Base-by-base conservation (phyloP, 2,329 filamentous ascomycete species). In the Didymella lethalis region DNA sequence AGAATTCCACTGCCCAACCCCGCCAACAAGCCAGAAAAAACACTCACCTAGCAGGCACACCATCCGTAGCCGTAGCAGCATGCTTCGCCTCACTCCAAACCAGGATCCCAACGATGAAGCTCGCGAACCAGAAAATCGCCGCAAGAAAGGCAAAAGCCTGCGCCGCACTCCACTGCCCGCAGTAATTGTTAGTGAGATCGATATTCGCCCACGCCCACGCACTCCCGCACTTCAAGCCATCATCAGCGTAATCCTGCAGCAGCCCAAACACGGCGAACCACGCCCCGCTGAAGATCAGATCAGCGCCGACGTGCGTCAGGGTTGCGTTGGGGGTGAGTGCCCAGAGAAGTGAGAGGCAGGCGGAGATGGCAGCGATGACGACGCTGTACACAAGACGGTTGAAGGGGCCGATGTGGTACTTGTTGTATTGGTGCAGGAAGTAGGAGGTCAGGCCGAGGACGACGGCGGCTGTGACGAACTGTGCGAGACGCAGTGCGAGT, bases 301-400 rank as follows among this genome's bases (percentile, higher is more conserved):
- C 91, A 66, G 87, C 78, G 0, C 88, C 87, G 85, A 88, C 92
- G 77, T 89, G 84, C 63, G 87, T 81, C 75, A 92, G 90, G 45
- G 82, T 83, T 49, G 79, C 78, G 1, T 85, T 83, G 71, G 90
- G 90, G 2, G 90, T 90, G 31, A 93, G 80, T 32, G 93, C 81
- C 86, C 89, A 91, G 63, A 93, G 73, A 23, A 93, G 77, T 8
- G 85, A 81, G 16, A 91, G 79, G 45, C 93, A 74, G 50, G 92
- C 86, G 16, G 88, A 86, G 29, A 93, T 69, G 25, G 82, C 87
- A 7, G 90, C 88, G 20, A 93, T 82, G 16, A 91, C 85, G 71
- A 89, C 85, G 57, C 88, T 87, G 81, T 92, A 93, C 77, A 93
- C 90, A 80, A 89, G 89, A 54, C 90, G 87, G 43, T 83, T 85